Conservation (phyloP, 1,139 yeast genomes). For the Lodderomyces jiufengensis region DNA sequence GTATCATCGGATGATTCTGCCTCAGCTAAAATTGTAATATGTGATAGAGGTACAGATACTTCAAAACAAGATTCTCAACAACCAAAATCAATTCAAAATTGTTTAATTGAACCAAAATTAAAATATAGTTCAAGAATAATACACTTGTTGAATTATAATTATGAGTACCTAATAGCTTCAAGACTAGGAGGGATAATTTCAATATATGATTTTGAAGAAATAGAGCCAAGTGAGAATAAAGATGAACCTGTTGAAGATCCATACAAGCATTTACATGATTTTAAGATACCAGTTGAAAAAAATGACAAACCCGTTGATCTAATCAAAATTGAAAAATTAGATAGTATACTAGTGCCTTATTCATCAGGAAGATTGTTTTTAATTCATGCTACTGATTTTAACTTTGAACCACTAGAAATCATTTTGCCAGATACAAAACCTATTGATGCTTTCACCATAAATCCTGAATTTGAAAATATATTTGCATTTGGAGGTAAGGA, state of each 20-base stretch:
- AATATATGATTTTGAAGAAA: constrained; percentile 29
- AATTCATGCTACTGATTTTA: constrained; percentile 27
- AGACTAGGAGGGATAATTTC: constrained; percentile 42
- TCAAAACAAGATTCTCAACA: constrained; percentile 57
- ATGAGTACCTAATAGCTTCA: constrained; percentile 37
- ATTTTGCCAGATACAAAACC: constrained; percentile 37
- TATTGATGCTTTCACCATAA: constrained; percentile 44
- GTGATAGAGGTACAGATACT: constrained; percentile 64
- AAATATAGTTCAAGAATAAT: constrained; percentile 23
- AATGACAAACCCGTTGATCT: constrained; percentile 35
- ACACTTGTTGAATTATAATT: constrained; percentile 24
- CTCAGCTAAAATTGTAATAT: constrained; percentile 51
- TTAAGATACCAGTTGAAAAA: constrained; percentile 13
- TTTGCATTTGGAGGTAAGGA: constrained; percentile 78
- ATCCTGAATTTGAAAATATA: constrained; percentile 41
- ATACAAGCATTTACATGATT: constrained; percentile 4
- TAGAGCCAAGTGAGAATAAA: constrained; percentile 19
- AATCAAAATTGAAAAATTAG: constrained; percentile 25
- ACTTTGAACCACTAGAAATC: constrained; percentile 29
- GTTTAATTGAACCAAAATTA: constrained; percentile 32
- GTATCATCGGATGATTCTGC: constrained; percentile 59
- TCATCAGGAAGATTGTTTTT: constrained; percentile 51
- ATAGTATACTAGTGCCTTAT: constrained; percentile 36
- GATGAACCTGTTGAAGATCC: constrained; percentile 5
- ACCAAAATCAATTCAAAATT: constrained; percentile 45